phyloP scores from a whole-genome alignment of 2,329 filamentous ascomycete genomes.

The Simplicillium sp. region DNA sequence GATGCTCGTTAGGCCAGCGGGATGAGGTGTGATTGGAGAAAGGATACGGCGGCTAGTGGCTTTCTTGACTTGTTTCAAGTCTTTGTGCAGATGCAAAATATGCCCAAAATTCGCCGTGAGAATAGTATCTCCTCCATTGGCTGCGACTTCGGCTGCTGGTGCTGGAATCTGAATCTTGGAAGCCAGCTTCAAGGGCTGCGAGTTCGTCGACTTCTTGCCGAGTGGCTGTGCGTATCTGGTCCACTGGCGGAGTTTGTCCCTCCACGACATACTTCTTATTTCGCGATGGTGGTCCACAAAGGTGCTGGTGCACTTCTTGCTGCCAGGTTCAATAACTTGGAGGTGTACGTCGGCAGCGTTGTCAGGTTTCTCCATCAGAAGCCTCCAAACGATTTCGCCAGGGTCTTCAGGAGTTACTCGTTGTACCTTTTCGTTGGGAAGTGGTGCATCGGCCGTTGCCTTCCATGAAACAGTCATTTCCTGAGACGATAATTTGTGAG shows the following conservation, averaged over 20 bases:
- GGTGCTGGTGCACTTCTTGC: too few species aligned
- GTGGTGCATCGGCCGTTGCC: slow-evolving; percentile 11
- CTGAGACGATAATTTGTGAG: slow-evolving; percentile 13
- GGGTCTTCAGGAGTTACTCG: slow-evolving; percentile 24
- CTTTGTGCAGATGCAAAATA: slow-evolving; percentile 26
- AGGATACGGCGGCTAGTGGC: slow-evolving; percentile 25
- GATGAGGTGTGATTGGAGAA: slow-evolving; percentile 35
- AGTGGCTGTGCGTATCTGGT: slow-evolving; percentile 15
- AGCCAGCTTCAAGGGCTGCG: slow-evolving; percentile 1
- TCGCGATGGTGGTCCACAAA: slow-evolving; percentile 19
- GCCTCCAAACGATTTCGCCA: slow-evolving; percentile 34
- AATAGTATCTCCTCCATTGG: neutral
- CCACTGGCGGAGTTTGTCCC: slow-evolving; percentile 22
- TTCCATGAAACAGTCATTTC: slow-evolving; percentile 33
- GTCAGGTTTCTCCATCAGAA: slow-evolving; percentile 24
- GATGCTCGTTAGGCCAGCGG: slow-evolving; percentile 24
- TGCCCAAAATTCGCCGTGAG: slow-evolving; percentile 32
- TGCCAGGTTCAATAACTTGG: slow-evolving; percentile 9
- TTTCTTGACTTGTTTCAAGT: slow-evolving; percentile 8
- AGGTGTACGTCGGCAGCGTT: slow-evolving; percentile 5
- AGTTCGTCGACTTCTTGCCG: neutral
- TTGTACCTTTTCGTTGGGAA: neutral
- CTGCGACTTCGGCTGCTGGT: neutral
- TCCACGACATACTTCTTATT: slow-evolving; percentile 22
- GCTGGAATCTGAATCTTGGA: neutral